Base-by-base conservation (phyloP, 371 early-diverging fungal species). In the Syncephalis plumigaleata region DNA sequence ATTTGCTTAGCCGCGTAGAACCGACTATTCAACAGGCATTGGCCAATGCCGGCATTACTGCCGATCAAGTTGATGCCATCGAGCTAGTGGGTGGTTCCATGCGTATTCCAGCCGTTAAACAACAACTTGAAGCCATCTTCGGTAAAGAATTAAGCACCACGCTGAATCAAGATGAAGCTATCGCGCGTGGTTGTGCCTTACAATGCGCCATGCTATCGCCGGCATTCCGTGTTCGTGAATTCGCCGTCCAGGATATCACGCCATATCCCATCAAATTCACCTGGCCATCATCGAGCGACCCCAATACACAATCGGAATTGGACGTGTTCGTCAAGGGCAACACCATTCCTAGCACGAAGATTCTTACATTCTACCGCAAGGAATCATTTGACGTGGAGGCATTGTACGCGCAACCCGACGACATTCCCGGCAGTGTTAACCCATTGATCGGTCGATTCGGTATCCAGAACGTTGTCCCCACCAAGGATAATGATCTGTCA, bases 151-250 rank as follows among this genome's bases (percentile, higher is more conserved):
- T 90, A 54, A 77, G 90, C 26, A 82, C 83, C 56, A 93, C 93
- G 46, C 71, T 97, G 50, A 97, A 97, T 79, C 88, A 88, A 65
- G 97, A 97, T 58, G 97, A 97, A 67, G 93, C 93, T 39, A 77
- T 88, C 54, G 83, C 95, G 36, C 84, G 92, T 63, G 97, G 97
- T 59, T 88, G 90, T 55, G 95, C 95, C 39, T 75, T 94, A 43
- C 87, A 87, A 71, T 94, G 95, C 68, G 97, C 97, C 59, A 91
- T 94, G 67, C 66, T 90, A 49, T 90, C 91, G 27, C 97, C 97
- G n/a, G 85, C 86, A 46, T 92, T 96, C 84, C 87, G 87, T 67
- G 94, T 93, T 55, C 88, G 95, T 54, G 94, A 94, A 47, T 93
- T 94, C 66, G 60, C 77, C 27, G 79, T 94, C 55, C 75, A 84